Percentiles rank a stretch among this genome's conserved stretches.
Conservation (phyloP, 1,284 basidiomycete species). For the Sporisorium exsertum region DNA sequence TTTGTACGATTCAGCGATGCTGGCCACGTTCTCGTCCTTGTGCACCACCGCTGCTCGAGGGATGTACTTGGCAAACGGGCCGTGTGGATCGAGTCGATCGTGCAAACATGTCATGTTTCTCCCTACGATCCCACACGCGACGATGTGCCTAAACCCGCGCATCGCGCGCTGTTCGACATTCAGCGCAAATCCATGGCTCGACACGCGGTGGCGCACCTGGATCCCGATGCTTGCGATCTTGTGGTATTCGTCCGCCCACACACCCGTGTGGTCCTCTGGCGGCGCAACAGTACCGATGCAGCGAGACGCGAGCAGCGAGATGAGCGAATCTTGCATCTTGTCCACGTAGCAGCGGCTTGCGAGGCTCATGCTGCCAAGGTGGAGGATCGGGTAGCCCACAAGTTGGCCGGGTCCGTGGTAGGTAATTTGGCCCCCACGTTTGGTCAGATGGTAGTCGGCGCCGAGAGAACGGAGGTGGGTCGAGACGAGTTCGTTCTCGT, state of each 20-base stretch:
- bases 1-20: slow-evolving; percentile 14
- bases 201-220: slow-evolving; percentile 91
- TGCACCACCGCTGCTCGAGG: slow-evolving; percentile 2
- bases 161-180: slow-evolving; percentile 85
- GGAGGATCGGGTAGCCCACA: slow-evolving; percentile 92
- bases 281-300: slow-evolving; percentile 71
- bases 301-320: slow-evolving; percentile 72
- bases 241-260: slow-evolving; percentile 70
- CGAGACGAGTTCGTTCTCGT: slow-evolving; percentile 74
- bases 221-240: slow-evolving; percentile 96
- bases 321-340: slow-evolving; percentile 76
- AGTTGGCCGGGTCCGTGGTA: slow-evolving; percentile 98
- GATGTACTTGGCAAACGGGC: slow-evolving; percentile 20
- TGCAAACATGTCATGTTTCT: slow-evolving; percentile 77
- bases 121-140: slow-evolving; percentile 91
- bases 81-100: slow-evolving; percentile 16
- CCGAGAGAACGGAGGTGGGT: slow-evolving; percentile 79
- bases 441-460: slow-evolving; percentile 86
- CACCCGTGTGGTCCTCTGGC: slow-evolving; percentile 61
- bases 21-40: slow-evolving; percentile 4
- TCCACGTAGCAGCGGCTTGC: slow-evolving; percentile 80
- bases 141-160: slow-evolving; percentile 83
- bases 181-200: slow-evolving; percentile 93
- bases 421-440: slow-evolving; percentile 91
- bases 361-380: slow-evolving; percentile 75